phyloP scores from a whole-genome alignment of 108 stramenopile genomes.

The Licmophora abbreviata region DNA sequence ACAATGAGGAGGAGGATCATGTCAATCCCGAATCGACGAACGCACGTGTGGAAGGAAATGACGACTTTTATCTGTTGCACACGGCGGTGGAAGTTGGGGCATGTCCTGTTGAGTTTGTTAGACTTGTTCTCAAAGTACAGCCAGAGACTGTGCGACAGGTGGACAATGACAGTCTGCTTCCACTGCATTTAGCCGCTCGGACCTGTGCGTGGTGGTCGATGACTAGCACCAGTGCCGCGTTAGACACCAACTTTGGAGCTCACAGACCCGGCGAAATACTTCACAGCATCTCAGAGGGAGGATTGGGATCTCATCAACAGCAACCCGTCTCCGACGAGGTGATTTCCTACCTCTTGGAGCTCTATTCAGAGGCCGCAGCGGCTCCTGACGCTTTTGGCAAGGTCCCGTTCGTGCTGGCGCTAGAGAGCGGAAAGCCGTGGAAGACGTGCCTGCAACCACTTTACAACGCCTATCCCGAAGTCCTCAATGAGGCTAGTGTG shows the following conservation, averaged over 20 bases:
- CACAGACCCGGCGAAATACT: too few species aligned
- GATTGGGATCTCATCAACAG: conserved; percentile 7
- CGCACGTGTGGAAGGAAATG: conserved; percentile 1
- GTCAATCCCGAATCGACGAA: not conserved
- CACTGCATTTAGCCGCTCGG: conserved; percentile 2
- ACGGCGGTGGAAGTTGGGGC: conserved; percentile 28
- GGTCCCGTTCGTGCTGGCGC: conserved; percentile 33
- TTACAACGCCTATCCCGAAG: conserved; percentile 22
- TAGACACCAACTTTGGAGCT: conserved; percentile 39
- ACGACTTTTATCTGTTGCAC: conserved; percentile 33
- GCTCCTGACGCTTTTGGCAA: conserved; percentile 26
- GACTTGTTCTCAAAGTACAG: conserved; percentile 29
- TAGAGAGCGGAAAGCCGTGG: conserved; percentile 43
- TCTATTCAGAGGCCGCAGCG: conserved; percentile 27
- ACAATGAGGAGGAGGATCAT: too few species aligned
- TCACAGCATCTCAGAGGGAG: conserved; percentile 22
- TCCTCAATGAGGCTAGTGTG: conserved; percentile 3
- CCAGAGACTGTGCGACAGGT: conserved; percentile 1
- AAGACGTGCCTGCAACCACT: conserved; percentile 29
- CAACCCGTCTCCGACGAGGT: conserved; percentile 11
- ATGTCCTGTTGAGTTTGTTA: conserved; percentile 29
- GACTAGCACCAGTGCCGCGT: conserved; percentile 9
- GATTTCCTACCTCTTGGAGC: conserved; percentile 15
- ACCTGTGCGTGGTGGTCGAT: not conserved
- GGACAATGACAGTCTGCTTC: conserved; percentile 5